Conservation (phyloP, 2,329 filamentous ascomycete genomes). For the Lasiodiplodia hormozganensis region DNA sequence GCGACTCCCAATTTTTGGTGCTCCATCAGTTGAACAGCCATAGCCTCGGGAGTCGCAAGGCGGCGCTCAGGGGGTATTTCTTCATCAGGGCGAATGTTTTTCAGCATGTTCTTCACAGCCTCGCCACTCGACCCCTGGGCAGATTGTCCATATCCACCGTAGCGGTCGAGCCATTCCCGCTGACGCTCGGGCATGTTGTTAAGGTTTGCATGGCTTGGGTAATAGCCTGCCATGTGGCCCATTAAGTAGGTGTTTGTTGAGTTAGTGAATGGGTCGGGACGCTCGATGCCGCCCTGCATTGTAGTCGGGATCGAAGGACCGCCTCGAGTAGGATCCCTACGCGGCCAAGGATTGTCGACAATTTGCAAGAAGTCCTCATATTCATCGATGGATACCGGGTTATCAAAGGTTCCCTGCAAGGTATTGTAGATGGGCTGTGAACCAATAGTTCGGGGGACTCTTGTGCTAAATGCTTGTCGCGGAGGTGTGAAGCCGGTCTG, state of each 20-base stretch:
- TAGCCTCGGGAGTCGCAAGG: slow-evolving; percentile 71
- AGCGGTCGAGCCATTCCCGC: slow-evolving; percentile 1
- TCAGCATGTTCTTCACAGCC: slow-evolving; percentile 32
- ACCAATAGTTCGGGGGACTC: background rate
- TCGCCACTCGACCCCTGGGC: background rate
- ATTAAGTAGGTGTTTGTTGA: background rate
- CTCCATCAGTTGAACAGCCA: slow-evolving; percentile 74
- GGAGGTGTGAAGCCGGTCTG: background rate
- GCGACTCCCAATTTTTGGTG: slow-evolving; percentile 81
- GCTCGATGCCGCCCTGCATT: background rate
- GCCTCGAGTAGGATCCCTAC: background rate
- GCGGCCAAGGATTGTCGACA: background rate
- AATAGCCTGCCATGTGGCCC: slow-evolving; percentile 10
- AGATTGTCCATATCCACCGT: background rate
- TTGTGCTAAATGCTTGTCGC: background rate
- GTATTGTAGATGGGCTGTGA: slow-evolving; percentile 2
- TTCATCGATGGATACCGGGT: background rate
- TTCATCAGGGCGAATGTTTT: slow-evolving; percentile 41
- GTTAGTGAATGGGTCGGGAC: background rate
- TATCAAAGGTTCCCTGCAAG: background rate
- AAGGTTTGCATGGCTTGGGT: background rate
- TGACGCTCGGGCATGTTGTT: background rate
- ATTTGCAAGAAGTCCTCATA: background rate
- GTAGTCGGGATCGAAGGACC: background rate
- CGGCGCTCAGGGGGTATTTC: slow-evolving; percentile 60